Conservation (phyloP, 2,329 filamentous ascomycete species). For the Monilinia polystroma region DNA sequence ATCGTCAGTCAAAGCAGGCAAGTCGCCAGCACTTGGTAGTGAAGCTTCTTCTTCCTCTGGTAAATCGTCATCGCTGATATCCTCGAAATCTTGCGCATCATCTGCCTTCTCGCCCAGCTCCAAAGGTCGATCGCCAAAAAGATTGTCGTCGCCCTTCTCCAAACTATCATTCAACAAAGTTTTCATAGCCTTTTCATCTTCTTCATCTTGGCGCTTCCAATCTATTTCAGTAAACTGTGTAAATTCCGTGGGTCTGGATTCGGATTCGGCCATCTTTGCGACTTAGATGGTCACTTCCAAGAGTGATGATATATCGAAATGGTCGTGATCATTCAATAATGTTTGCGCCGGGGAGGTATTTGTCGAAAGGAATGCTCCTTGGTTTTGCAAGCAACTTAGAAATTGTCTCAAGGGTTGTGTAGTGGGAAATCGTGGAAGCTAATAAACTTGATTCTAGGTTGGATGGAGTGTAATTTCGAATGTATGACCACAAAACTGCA, state of each 20-base stretch:
- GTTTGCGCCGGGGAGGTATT: neutral
- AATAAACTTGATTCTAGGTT: neutral
- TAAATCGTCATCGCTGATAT: constrained; percentile 88
- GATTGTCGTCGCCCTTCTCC: constrained; percentile 42
- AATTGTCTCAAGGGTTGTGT: neutral
- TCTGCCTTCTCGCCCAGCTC: constrained; percentile 79
- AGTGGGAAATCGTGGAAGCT: neutral
- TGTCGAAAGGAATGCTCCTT: neutral
- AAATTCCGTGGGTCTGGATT: constrained; percentile 10
- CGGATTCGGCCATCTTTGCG: constrained; percentile 29
- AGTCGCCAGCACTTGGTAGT: constrained; percentile 30
- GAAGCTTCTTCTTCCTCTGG: constrained; percentile 68
- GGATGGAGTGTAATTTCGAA: neutral
- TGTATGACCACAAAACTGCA: constrained; percentile 7
- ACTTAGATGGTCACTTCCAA: constrained; percentile 12
- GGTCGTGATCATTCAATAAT: constrained; percentile 5
- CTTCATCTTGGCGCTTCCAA: constrained; percentile 47
- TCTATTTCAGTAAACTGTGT: constrained; percentile 40
- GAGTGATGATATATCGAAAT: constrained; percentile 21
- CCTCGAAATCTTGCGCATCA: constrained; percentile 86
- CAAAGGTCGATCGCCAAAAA: constrained; percentile 51
- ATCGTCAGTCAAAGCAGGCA: constrained; percentile 50
- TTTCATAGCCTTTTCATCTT: constrained; percentile 51
- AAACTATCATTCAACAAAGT: constrained; percentile 44
- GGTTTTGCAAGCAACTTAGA: neutral